phyloP scores from a whole-genome alignment of 495 filamentous ascomycete genomes.

The Trichoderma orchidacearum region DNA sequence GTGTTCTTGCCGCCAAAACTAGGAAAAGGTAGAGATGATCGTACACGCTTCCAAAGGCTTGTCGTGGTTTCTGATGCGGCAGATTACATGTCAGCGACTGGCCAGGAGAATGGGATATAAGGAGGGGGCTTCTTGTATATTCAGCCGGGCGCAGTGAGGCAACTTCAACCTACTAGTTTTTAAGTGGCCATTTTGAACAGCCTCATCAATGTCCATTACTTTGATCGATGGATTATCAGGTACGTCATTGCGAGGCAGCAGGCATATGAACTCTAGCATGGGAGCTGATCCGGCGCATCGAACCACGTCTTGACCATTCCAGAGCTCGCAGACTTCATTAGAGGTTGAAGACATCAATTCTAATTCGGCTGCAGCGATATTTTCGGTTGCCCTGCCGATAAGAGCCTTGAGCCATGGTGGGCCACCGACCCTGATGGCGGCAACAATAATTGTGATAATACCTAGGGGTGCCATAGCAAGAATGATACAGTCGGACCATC shows the following conservation, averaged over 20 bases:
- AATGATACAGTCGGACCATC: constrained; percentile 35
- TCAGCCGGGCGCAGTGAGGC: too few relatives aligned
- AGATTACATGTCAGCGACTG: too few relatives aligned
- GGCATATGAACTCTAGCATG: constrained; percentile 1
- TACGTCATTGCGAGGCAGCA: background rate
- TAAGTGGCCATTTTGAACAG: background rate
- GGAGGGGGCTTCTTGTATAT: too few relatives aligned
- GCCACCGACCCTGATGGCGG: constrained; percentile 39
- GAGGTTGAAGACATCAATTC: constrained; percentile 22
- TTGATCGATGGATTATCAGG: background rate
- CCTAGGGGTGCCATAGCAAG: constrained; percentile 41
- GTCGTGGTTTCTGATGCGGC: too few relatives aligned
- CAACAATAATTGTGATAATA: constrained; percentile 39
- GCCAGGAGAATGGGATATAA: too few relatives aligned
- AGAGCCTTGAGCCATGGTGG: constrained; percentile 35
- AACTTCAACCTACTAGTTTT: background rate
- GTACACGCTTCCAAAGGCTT: too few relatives aligned
- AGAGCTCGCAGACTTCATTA: constrained; percentile 19
- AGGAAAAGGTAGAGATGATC: too few relatives aligned
- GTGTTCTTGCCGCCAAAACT: too few relatives aligned
- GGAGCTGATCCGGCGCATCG: constrained; percentile 10
- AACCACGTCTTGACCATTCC: constrained; percentile 18
- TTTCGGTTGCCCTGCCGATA: constrained; percentile 29
- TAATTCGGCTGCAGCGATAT: constrained; percentile 12
- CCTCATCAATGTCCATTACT: background rate